Evolutionary conservation across 2,329 filamentous ascomycete species (phyloP), one percentile per base, ranked within the genome.

Genomic region (Ascomycota sp.): DNA sequence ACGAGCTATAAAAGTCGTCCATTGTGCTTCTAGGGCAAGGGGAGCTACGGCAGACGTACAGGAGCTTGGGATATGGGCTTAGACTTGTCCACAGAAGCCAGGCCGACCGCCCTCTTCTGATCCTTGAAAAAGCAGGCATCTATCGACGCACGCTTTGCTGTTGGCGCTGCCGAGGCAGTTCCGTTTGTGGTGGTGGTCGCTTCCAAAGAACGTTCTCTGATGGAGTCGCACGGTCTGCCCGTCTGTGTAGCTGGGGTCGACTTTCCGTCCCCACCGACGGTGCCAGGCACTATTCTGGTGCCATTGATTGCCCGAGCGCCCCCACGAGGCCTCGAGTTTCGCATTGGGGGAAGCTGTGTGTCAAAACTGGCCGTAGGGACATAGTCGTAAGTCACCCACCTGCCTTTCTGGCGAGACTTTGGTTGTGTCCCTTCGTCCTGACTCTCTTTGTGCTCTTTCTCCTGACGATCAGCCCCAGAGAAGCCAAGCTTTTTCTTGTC

Each of bases 311-410:
- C 55, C 24, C 61, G 55, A 30, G 52, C 53, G 33, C 63, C 61
- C 11, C 61, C 60, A 20, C 66, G 58, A 26, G 59, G 52, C 37
- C 63, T 66, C 21, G 59, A 48, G 31, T 55, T 54, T 36, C 64
- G 61, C 40, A 55, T 46, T 27, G 53, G 55, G 10, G 75, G 71
- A 25, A 93, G 51, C 20, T 78, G 81, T 1, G 89, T 94, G 48
- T 81, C 77, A 52, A 92, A 95, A 33, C 75, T 74, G 29, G 89
- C 82, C 10, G 71, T 76, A 7, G 83, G 86, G 9, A 80, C 81
- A 44, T 85, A 86, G 22, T 75, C 70, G 33, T 94, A 69, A 1
- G 73, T 66, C 34, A 80, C 73, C 86, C 89, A 95, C 44, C 83
- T 80, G 43, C 78, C 72, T 59, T 91, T 91, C 64, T 74, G 51